A percentile compares a stretch with the other conserved stretches of the same genome.
Conservation (phyloP, 495 filamentous ascomycete species). For the Xylaria bambusicola region DNA sequence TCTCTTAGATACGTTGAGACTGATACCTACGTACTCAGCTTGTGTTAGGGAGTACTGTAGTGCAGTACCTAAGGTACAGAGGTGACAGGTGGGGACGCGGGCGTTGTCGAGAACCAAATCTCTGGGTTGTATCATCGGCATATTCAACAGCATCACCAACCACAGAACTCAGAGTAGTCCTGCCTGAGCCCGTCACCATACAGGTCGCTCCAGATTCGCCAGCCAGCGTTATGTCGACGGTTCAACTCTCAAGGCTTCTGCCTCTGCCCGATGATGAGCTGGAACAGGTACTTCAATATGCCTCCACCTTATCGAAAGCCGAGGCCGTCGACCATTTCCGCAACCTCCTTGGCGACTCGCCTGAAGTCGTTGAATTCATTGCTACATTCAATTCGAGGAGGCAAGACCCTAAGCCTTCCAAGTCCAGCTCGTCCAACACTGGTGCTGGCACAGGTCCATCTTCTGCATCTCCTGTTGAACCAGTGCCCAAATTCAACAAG, state of each 20-base stretch:
- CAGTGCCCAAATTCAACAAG: slow-evolving; percentile 33
- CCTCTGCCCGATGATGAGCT: slow-evolving; percentile 83
- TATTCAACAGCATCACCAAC: no score
- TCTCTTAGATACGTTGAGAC: no score
- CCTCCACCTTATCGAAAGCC: slow-evolving; percentile 65
- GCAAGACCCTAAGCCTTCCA: slow-evolving; percentile 40
- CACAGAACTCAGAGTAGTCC: no score
- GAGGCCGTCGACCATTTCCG: slow-evolving; percentile 82
- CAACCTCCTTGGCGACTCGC: slow-evolving; percentile 83
- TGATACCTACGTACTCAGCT: no score
- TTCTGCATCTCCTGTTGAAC: slow-evolving; percentile 24
- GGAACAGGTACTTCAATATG: slow-evolving; percentile 78
- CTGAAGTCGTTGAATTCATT: slow-evolving; percentile 87
- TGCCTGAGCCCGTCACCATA: no score
- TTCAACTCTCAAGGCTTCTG: slow-evolving; percentile 74
- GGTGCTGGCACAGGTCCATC: neutral
- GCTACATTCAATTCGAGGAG: slow-evolving; percentile 82
- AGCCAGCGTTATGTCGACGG: slow-evolving; percentile 51
- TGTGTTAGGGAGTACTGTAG: no score
- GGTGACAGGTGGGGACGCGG: no score
- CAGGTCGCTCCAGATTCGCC: neutral
- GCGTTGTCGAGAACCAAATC: no score
- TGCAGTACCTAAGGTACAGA: no score
- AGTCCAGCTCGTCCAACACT: neutral
- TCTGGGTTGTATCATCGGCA: no score